Evolutionary conservation across 2,329 filamentous ascomycete genomes (phyloP), one percentile per base, ranked within the genome.

Genomic region (Lizonia empirigonia): DNA sequence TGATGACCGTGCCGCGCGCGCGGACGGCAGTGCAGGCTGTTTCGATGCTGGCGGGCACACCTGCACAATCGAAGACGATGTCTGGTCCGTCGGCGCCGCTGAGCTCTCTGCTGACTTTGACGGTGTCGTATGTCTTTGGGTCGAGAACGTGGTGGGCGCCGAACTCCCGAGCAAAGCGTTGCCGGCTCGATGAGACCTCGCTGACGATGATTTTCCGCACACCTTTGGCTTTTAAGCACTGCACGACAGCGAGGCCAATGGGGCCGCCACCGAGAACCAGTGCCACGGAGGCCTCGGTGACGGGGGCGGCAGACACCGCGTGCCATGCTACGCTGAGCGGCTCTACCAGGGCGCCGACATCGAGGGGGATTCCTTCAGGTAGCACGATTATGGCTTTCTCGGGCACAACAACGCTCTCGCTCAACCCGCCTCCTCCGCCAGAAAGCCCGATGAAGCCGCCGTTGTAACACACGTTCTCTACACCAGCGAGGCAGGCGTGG

Each of bases 311-410:
- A 5, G 76, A 75, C 8, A 85, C 78, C 0, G 83, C 84, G 59
- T 88, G 85, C 84, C 84, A 87, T 7, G 82, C 84, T 0, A 88
- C 84, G 0, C 83, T 76, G 2, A 88, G 71, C 0, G 85, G 85
- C 58, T 88, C 85, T 6, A 87, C 79, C 3, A 88, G 73, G 0
- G 85, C 84, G 44, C 66, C 81, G 13, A 83, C 72, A 33, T 83
- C 79, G 16, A 84, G 74, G 0, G 77, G 73, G 7, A 84, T 70
- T 40, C 78, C 77, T 5, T 79, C 74, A 0, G 84, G 82, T 0
- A 86, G 71, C 2, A 75, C 75, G 35, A 82, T 74, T 0, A 80
- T 76, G 7, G 78, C 77, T 5, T 73, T 70, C 20, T 77, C 73
- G 13, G 79, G 79, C 1, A 85, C 75, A 18, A 81, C 79, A 3